Base-by-base conservation (phyloP, 768 basidiomycete genomes). In the Grammothele lineata region DNA sequence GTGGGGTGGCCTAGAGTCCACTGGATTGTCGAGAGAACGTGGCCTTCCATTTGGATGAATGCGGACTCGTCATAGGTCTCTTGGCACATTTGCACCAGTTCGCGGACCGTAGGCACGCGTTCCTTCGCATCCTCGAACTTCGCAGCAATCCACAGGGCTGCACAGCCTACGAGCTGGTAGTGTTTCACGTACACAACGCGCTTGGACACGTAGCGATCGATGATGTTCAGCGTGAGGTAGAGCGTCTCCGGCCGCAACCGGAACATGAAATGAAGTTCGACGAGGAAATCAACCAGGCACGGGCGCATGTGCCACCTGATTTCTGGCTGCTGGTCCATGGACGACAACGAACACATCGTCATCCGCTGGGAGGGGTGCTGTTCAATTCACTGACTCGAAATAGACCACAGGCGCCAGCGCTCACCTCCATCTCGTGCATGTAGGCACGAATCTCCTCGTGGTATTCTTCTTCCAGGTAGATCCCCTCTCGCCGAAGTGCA, bases 111-210 rank as follows among this genome's bases (percentile, higher is more conserved):
- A 10, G 96, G 96, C 12, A 98, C 92, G 53, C 94, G 92, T 62
- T 98, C 95, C 67, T 99, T 98, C 19, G 93, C 89, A 62, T 99
- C 96, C 69, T 99, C 96, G 58, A 97, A 99, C 70, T 99, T 99
- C 55, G 95, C 89, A 14, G 96, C 96, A 57, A 98, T 97, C 96
- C 96, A 99, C 11, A 99, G 77, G 32, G 96, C 92, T 19, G 94
- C 92, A 62, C 96, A 99, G 17, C 96, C 96, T 47, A 98, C 95
- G 48, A 99, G 87, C 61, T 99, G 96, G 63, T 99, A 98, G 70
- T 99, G 96, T 68, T 95, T 98, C 74, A 92, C 92, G 71, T 92
- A 97, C 51, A 99, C 96, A 54, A 99, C 86, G 44, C 96, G 90
- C 57, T 96, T 93, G 40, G 96, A 98, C 23, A 98, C 92, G 67